phyloP scores from a whole-genome alignment of 2,329 filamentous ascomycete genomes.

The Aotearoamyces nothofagi region DNA sequence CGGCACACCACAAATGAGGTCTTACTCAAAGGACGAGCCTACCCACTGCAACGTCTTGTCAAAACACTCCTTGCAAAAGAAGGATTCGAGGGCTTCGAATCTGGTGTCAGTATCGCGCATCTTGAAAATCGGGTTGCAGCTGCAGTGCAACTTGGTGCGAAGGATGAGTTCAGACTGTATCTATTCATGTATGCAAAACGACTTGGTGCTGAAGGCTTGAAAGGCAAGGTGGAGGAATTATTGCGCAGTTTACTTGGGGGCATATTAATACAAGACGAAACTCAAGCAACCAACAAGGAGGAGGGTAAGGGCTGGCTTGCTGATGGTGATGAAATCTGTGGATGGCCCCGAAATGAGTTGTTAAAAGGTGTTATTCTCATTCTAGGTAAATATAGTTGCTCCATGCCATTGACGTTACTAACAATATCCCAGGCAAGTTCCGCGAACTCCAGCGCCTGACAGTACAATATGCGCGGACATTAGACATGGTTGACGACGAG shows the following conservation, averaged over 20 bases:
- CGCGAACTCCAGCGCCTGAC: conserved; percentile 85
- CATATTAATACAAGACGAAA: conserved; percentile 35
- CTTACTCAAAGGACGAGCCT: conserved; percentile 79
- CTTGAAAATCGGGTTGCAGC: conserved; percentile 90
- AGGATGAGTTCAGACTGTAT: conserved; percentile 87
- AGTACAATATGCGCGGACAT: conserved; percentile 82
- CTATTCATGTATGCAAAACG: conserved; percentile 98
- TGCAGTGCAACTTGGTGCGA: conserved; percentile 67
- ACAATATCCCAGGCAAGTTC: conserved; percentile 60
- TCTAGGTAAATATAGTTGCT: conserved; percentile 49
- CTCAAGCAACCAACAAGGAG: conserved; percentile 22
- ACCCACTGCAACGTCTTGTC: conserved; percentile 80
- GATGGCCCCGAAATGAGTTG: conserved; percentile 79
- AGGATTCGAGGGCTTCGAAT: conserved; percentile 85
- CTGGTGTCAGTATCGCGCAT: conserved; percentile 82
- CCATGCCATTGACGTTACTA: conserved; percentile 2
- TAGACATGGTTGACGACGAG: conserved; percentile 36
- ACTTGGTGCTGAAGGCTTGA: conserved; percentile 75
- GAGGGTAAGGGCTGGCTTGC: conserved; percentile 46
- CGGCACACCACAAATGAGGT: conserved; percentile 90
- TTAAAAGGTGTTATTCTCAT: conserved; percentile 86
- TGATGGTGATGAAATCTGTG: conserved; percentile 61
- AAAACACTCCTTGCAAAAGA: conserved; percentile 79
- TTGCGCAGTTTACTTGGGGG: conserved; percentile 69
- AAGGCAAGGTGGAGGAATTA: conserved; percentile 84